Evolutionary conservation across 108 stramenopile species (phyloP).

Genomic region (Chaetoceros muelleri): DNA sequence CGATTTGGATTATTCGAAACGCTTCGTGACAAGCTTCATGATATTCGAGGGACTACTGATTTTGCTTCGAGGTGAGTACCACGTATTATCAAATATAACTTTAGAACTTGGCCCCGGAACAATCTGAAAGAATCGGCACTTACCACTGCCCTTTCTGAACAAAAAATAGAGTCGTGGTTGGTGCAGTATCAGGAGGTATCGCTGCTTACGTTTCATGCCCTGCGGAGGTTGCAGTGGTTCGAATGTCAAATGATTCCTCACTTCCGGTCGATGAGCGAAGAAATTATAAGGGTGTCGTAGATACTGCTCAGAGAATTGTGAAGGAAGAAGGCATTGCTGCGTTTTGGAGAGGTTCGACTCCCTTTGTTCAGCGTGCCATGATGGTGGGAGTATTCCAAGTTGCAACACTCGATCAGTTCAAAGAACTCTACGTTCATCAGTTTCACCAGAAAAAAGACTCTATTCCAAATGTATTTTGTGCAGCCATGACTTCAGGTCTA

Average conservation of each 20-base stretch:
- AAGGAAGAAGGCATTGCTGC: conserved; percentile 77
- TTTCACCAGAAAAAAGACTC: conserved; percentile 67
- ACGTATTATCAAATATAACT: not conserved
- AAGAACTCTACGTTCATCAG: conserved; percentile 51
- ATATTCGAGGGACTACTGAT: conserved; percentile 80
- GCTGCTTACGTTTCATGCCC: conserved; percentile 88
- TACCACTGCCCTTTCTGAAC: not conserved
- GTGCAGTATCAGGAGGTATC: conserved; percentile 76
- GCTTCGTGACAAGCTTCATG: conserved; percentile 77
- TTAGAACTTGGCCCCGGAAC: not conserved
- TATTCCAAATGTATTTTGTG: conserved; percentile 78
- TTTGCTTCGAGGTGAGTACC: conserved; percentile 64
- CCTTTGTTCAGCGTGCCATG: conserved; percentile 87
- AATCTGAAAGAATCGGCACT: not conserved
- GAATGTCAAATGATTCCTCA: conserved; percentile 85
- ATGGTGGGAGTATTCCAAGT: conserved; percentile 92
- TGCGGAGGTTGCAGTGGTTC: conserved; percentile 88
- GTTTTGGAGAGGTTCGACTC: conserved; percentile 85
- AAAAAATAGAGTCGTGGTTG: conserved; percentile 49
- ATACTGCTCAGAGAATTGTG: conserved; percentile 61
- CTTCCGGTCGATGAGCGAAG: conserved; percentile 68
- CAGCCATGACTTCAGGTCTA: conserved; percentile 88
- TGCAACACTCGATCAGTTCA: conserved; percentile 91
- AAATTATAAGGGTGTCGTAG: conserved; percentile 72
- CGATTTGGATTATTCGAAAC: conserved; percentile 89